These are phyloP conservation scores for Hypoxylon sp. DNA, from an alignment of 2,329 filamentous ascomycete genomes.

Conservation along the genomic window DNA sequence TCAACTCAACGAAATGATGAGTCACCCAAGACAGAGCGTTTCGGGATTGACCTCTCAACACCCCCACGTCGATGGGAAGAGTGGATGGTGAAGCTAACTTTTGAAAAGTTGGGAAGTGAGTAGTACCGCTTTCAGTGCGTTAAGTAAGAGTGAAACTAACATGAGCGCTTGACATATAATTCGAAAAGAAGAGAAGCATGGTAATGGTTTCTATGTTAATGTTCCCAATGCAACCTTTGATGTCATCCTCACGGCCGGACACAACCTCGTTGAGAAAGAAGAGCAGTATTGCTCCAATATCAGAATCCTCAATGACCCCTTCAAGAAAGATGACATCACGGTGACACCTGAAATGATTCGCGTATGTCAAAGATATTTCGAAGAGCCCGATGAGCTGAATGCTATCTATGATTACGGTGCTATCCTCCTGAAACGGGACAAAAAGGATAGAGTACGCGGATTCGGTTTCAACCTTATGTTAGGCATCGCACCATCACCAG, in stretches of 20 bases:
- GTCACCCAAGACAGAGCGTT: not conserved
- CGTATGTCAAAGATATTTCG: constrained; percentile 31
- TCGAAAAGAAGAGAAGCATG: constrained; percentile 28
- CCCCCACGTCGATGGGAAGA: constrained; percentile 28
- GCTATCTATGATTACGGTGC: constrained; percentile 34
- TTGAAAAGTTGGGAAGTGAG: constrained; percentile 37
- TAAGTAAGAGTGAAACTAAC: not conserved
- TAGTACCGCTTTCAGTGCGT: not conserved
- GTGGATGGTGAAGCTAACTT: constrained; percentile 35
- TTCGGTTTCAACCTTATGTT: constrained; percentile 39
- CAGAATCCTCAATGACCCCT: constrained; percentile 22
- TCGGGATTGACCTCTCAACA: constrained; percentile 26
- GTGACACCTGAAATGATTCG: constrained; percentile 34
- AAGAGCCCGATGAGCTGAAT: constrained; percentile 30
- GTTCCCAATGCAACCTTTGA: constrained; percentile 34
- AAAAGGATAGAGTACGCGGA: constrained; percentile 20
- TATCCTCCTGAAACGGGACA: constrained; percentile 30
- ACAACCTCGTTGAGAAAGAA: constrained; percentile 37
- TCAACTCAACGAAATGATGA: constrained; percentile 8
- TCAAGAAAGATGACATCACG: constrained; percentile 14
- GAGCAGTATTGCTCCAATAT: constrained; percentile 37
- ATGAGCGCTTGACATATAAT: not conserved
- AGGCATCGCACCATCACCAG: constrained; percentile 16
- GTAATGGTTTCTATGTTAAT: constrained; percentile 38
- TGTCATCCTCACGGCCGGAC: constrained; percentile 38